Evolutionary conservation across 106 monocot genomes (phyloP).

Genomic region (Alisma plantagoaquatica): DNA sequence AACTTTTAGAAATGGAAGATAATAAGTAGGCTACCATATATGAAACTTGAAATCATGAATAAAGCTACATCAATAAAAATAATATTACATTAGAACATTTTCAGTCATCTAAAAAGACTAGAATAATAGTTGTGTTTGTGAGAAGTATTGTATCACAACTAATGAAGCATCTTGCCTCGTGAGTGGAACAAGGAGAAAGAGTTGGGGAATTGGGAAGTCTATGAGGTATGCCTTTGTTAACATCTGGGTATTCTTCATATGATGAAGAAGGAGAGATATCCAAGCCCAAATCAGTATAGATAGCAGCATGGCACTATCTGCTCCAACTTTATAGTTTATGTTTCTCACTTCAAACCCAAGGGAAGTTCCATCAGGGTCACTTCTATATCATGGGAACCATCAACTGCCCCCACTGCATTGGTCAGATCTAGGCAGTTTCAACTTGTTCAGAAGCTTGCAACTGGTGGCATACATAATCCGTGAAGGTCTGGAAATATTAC

Average conservation of each 20-base stretch:
- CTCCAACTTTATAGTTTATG: no score
- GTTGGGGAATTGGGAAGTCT: slow-evolving; percentile 18
- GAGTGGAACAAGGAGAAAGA: slow-evolving; percentile 63
- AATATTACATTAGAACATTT: slow-evolving; percentile 55
- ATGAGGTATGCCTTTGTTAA: slow-evolving; percentile 27
- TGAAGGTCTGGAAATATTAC: slow-evolving; percentile 10
- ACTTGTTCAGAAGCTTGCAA: slow-evolving; percentile 7
- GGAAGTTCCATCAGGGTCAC: slow-evolving; percentile 8
- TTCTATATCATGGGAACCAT: slow-evolving; percentile 16
- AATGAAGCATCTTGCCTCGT: slow-evolving; percentile 31
- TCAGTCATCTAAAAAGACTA: no score
- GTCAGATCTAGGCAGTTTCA: neutral
- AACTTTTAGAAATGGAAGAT: slow-evolving; percentile 49
- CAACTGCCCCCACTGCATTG: slow-evolving; percentile 1
- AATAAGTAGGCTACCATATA: slow-evolving; percentile 12
- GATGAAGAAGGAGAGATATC: slow-evolving; percentile 74
- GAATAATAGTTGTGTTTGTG: slow-evolving; percentile 5
- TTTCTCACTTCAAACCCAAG: no score
- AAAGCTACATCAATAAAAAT: slow-evolving; percentile 13
- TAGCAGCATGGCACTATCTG: no score
- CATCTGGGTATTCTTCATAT: slow-evolving; percentile 38
- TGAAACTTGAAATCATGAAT: neutral
- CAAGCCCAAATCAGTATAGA: slow-evolving; percentile 75
- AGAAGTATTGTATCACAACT: neutral
- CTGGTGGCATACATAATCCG: slow-evolving; percentile 9